Evolutionary conservation across 2,329 filamentous ascomycete genomes (phyloP).

Genomic region (Leptosphaerulina australis): DNA sequence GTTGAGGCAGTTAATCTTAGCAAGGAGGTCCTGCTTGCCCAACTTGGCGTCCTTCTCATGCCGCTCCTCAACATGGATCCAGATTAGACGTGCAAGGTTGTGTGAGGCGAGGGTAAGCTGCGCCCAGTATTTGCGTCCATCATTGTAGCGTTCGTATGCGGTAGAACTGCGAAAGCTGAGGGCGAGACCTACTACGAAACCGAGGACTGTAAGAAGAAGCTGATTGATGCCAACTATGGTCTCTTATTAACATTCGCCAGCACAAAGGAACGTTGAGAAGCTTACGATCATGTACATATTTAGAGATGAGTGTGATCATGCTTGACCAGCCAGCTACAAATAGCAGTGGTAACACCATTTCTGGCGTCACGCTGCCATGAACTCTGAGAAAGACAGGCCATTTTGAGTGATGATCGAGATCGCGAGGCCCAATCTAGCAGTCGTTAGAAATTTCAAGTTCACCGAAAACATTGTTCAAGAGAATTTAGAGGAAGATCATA

Average conservation of each 20-base stretch:
- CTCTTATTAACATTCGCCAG: too few species aligned
- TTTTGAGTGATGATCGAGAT: constrained; percentile 75
- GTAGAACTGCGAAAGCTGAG: constrained; percentile 77
- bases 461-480: neutral
- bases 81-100: constrained; percentile 74
- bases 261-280: neutral
- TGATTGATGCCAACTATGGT: constrained; percentile 62
- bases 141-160: constrained; percentile 71
- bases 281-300: constrained; percentile 49
- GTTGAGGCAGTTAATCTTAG: constrained; percentile 70
- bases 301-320: constrained; percentile 60
- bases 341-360: constrained; percentile 72
- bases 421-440: constrained; percentile 61
- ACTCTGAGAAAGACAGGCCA: constrained; percentile 75
- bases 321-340: constrained; percentile 71
- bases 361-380: constrained; percentile 74
- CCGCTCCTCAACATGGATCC: constrained; percentile 75
- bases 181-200: constrained; percentile 79
- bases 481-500: constrained; percentile 41
- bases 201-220: constrained; percentile 74
- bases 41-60: constrained; percentile 52
- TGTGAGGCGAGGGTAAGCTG: constrained; percentile 61
- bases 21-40: constrained; percentile 69
- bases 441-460: constrained; percentile 17
- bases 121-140: constrained; percentile 68